Evolutionary conservation across 1,284 basidiomycete species (phyloP).

Genomic region (Ceratobasidium sp.): DNA sequence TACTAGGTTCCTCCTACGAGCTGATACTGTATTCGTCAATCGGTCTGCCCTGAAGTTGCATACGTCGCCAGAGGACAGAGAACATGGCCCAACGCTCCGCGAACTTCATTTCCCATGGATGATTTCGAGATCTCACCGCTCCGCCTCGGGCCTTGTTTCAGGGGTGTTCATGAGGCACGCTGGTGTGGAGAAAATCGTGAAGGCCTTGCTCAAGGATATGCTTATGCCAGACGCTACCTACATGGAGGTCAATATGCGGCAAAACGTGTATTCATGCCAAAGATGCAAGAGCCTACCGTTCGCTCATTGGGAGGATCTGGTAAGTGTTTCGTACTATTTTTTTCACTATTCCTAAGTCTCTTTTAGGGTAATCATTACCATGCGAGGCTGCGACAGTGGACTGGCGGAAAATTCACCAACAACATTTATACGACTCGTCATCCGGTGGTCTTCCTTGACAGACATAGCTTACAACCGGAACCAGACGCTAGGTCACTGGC

Average conservation of each 20-base stretch:
- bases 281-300: too few relatives aligned
- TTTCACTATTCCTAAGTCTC: not conserved
- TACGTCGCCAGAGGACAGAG: too few relatives aligned
- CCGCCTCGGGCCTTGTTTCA: not conserved
- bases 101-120: too few relatives aligned
- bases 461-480: not conserved
- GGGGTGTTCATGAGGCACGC: not conserved
- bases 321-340: not conserved
- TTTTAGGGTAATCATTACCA: not conserved
- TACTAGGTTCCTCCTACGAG: not conserved
- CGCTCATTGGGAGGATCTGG: not conserved
- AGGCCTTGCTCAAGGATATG: not conserved
- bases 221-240: not conserved
- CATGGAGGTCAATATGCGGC: not conserved
- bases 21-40: constrained; percentile 14
- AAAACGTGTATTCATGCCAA: not conserved
- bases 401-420: too few relatives aligned
- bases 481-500: not conserved
- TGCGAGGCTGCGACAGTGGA: not conserved
- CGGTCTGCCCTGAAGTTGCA: too few relatives aligned
- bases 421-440: not conserved
- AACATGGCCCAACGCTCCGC: too few relatives aligned
- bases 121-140: not conserved
- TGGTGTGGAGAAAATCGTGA: not conserved
- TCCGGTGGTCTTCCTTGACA: not conserved